Conservation (phyloP, 2,329 filamentous ascomycete genomes). For the Emergomyces africanus region DNA sequence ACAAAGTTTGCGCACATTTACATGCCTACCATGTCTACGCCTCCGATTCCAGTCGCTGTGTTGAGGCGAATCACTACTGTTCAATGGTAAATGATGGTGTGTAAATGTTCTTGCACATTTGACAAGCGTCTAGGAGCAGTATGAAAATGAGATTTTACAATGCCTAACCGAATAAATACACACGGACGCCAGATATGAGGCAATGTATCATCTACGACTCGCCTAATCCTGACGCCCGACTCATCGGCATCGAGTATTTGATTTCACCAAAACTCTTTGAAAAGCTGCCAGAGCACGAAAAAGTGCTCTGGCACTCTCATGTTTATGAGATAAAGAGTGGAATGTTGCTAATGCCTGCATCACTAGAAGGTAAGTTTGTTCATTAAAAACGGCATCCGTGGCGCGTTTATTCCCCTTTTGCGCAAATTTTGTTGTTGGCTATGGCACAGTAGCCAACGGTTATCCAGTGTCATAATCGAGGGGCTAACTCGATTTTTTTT, state of each 20-base stretch:
- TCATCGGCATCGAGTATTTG: slow-evolving; percentile 86
- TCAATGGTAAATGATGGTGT: slow-evolving; percentile 54
- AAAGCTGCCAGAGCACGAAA: slow-evolving; percentile 53
- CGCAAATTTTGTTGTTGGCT: slow-evolving; percentile 9
- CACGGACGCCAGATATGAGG: slow-evolving; percentile 48
- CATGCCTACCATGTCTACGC: slow-evolving; percentile 81
- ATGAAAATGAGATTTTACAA: no score
- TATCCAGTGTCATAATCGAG: not conserved
- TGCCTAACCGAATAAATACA: not conserved
- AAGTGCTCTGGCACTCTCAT: slow-evolving; percentile 67
- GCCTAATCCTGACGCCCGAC: slow-evolving; percentile 49
- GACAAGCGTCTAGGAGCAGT: not conserved
- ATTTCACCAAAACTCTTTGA: slow-evolving; percentile 57
- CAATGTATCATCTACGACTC: slow-evolving; percentile 81
- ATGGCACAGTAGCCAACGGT: not conserved
- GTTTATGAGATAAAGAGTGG: slow-evolving; percentile 36
- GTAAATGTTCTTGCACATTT: not conserved
- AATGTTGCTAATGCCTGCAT: slow-evolving; percentile 31
- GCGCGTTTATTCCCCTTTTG: slow-evolving; percentile 30
- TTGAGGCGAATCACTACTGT: slow-evolving; percentile 80
- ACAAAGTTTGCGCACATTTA: slow-evolving; percentile 67
- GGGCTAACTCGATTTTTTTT: not conserved
- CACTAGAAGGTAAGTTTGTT: slow-evolving; percentile 8
- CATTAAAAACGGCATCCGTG: slow-evolving; percentile 9
- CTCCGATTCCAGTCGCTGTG: slow-evolving; percentile 52